These are phyloP conservation scores for Filobasidium wieringae DNA, from an alignment of 768 basidiomycete species.

Conservation along the genomic window DNA sequence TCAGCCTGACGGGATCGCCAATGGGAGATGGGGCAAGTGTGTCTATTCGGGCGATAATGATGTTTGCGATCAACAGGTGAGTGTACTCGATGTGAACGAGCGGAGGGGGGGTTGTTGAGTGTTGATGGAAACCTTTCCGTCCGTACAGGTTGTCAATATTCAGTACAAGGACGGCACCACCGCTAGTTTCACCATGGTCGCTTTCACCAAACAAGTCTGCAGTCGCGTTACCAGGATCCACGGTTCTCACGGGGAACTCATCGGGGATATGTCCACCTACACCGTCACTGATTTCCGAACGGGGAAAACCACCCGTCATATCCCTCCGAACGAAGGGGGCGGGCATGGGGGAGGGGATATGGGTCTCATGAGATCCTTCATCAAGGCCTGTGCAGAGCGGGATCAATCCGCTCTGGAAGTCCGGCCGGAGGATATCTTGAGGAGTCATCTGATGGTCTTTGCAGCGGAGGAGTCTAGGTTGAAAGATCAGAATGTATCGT, in stretches of 20 bases:
- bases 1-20: constrained; percentile 37
- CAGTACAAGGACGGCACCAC: constrained; percentile 73
- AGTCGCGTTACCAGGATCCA: constrained; percentile 73
- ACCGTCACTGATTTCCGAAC: constrained; percentile 63
- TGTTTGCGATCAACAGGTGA: constrained; percentile 72
- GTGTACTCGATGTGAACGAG: background rate
- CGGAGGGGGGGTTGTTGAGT: background rate
- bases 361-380: constrained; percentile 62
- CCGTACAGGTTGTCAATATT: constrained; percentile 62
- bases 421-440: constrained; percentile 52
- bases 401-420: constrained; percentile 59
- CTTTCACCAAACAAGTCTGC: constrained; percentile 58
- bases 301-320: constrained; percentile 40
- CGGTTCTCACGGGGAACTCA: constrained; percentile 74
- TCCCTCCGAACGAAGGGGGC: constrained; percentile 51
- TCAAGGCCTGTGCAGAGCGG: constrained; percentile 57
- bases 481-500: constrained; percentile 60
- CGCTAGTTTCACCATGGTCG: constrained; percentile 74
- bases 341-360: constrained; percentile 75
- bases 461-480: constrained; percentile 68
- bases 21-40: constrained; percentile 45
- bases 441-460: constrained; percentile 72
- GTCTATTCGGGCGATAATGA: constrained; percentile 77
- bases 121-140: background rate
- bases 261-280: constrained; percentile 70